Percentiles rank a stretch among this genome's conserved stretches.
These are phyloP conservation scores for Mycena alexandri DNA, from an alignment of 768 basidiomycete genomes.

Conservation along the genomic window DNA sequence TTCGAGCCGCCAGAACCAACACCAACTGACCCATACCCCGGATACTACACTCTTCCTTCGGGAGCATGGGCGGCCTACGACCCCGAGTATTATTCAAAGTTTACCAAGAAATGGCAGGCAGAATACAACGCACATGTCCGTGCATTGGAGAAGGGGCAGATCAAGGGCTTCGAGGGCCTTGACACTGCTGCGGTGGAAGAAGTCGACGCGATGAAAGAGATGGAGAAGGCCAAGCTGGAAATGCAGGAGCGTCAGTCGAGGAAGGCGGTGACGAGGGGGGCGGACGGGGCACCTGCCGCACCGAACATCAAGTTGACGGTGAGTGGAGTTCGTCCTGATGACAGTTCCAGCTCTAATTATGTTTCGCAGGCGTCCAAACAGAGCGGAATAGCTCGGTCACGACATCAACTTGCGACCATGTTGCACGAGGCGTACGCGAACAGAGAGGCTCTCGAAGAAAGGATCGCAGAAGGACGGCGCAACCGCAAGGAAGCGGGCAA, in stretches of 20 bases:
- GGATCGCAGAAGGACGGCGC: slow-evolving; percentile 83
- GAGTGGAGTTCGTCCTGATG: slow-evolving; percentile 42
- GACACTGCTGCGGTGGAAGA: slow-evolving; percentile 66
- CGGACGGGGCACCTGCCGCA: slow-evolving; percentile 64
- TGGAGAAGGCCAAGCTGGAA: slow-evolving; percentile 82
- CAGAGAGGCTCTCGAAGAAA: slow-evolving; percentile 85
- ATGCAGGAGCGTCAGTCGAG: slow-evolving; percentile 81
- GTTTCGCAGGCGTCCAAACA: slow-evolving; percentile 73
- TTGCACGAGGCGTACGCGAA: slow-evolving; percentile 88
- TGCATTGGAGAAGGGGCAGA: slow-evolving; percentile 75
- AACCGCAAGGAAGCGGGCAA: slow-evolving; percentile 93
- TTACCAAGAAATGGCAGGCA: slow-evolving; percentile 78
- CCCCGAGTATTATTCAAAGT: slow-evolving; percentile 72
- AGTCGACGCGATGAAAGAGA: slow-evolving; percentile 78
- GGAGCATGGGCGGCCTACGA: slow-evolving; percentile 86
- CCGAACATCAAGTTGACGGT: slow-evolving; percentile 91
- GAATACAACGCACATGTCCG: slow-evolving; percentile 81
- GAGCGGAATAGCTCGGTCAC: slow-evolving; percentile 74
- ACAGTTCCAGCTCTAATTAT: slow-evolving; percentile 4
- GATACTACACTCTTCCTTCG: slow-evolving; percentile 87
- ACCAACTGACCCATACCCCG: slow-evolving; percentile 82
- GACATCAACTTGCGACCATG: slow-evolving; percentile 85
- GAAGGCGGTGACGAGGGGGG: slow-evolving; percentile 80
- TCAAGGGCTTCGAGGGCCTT: slow-evolving; percentile 78
- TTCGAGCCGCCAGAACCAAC: slow-evolving; percentile 83